Evolutionary conservation across 148 eudicot species (phyloP), one percentile per base, ranked within the genome.

Genomic region (Talinum fruticosum): DNA sequence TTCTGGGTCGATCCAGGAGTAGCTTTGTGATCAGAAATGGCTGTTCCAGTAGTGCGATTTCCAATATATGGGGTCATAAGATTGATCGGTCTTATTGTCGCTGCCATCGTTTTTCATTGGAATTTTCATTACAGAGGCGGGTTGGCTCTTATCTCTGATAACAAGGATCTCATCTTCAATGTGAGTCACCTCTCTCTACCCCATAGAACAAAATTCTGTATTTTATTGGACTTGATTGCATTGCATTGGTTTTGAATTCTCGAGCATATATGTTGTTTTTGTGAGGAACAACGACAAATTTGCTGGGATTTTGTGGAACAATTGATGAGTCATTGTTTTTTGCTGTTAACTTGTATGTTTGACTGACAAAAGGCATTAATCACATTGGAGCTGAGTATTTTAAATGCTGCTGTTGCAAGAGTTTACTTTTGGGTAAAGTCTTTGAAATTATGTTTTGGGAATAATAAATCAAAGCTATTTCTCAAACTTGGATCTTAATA

Each of bases 141-240:
- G 6, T 82, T 94, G 49, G 88, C 97, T 83, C 92, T 94, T 66
- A 54, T 87, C 21, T 92, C 98, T 61, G 93, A 90, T 1, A 83
- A 94, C 69, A 90, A 90, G 76, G 87, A 72, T 87, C 98, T 87
- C 79, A 88, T 96, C 83, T 96, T 96, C 79, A 96, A 96, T 79
- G 99, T 96, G 91, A 81, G 65, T 21, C 70, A 69, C 71, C 76
- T 10, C 28, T 26, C 34, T 72, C 21, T 36, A 41, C 61, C 15
- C 66, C 8, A 15, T 1, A 49, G n/a, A n/a, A n/a, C n/a, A 26
- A 10, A 13, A 37, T 66, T 32, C 13, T 73, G 66, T 34, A 13
- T 51, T 37, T 30, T 12, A 19, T 35, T 54, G 10, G 23, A 26
- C n/a, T 81, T 81, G 71, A 33, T 80, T 14, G 21, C 12, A 62